Percentiles rank a stretch among this genome's conserved stretches.
Conservation (phyloP, 495 filamentous ascomycete genomes). For the Articulospora tetracladia region DNA sequence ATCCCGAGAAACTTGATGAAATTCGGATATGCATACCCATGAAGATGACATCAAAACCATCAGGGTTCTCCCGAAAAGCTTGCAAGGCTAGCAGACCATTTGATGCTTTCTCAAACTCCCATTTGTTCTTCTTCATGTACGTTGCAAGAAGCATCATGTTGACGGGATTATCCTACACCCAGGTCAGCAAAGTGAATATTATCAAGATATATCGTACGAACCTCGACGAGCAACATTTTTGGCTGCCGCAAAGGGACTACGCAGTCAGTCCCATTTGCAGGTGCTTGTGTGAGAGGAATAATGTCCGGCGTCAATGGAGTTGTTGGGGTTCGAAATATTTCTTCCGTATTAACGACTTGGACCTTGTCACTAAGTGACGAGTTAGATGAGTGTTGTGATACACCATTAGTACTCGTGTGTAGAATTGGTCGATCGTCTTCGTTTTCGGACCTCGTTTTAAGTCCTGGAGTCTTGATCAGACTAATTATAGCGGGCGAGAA, state of each 20-base stretch:
- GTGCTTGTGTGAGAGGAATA: not conserved
- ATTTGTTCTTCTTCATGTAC: constrained; percentile 28
- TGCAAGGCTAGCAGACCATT: constrained; percentile 37
- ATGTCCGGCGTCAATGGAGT: not conserved
- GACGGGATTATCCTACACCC: constrained; percentile 15
- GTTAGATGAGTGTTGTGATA: too few species aligned
- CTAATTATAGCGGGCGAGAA: constrained; percentile 16
- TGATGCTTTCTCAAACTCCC: constrained; percentile 27
- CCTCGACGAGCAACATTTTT: constrained; percentile 15
- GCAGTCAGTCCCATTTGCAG: not conserved
- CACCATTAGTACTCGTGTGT: too few species aligned
- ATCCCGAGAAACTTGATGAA: not conserved
- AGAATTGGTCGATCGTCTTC: not conserved
- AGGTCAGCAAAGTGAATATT: not conserved
- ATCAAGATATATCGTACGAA: not conserved
- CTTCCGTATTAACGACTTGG: not conserved
- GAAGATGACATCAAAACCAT: constrained; percentile 21
- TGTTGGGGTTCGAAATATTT: not conserved
- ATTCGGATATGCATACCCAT: constrained; percentile 8
- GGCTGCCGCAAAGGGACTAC: not conserved
- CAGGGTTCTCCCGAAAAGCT: constrained; percentile 5
- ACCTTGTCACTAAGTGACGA: not conserved
- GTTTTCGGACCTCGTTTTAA: not conserved
- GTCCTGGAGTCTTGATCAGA: not conserved
- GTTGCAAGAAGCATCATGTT: constrained; percentile 21